A percentile compares a stretch with the other conserved stretches of the same genome.
Conservation (phyloP, 805 yeast species). For the Spathaspora arborariae region DNA sequence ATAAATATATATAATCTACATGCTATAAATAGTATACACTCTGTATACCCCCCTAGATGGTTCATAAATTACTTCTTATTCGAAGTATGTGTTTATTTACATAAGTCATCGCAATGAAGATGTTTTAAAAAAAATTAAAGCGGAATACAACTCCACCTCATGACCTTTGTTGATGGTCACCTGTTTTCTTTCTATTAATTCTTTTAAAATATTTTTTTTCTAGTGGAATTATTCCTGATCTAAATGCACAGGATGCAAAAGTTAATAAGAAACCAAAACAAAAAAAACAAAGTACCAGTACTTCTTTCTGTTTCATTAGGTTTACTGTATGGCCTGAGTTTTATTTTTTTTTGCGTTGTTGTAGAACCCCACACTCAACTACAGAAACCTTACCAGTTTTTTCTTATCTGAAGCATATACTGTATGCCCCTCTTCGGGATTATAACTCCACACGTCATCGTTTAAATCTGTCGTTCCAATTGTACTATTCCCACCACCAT, state of each 20-base stretch:
- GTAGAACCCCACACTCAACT: neutral
- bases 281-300: too few relatives aligned
- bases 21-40: neutral
- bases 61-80: neutral
- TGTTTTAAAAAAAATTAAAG: neutral
- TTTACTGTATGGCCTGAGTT: too few relatives aligned
- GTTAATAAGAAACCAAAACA: too few relatives aligned
- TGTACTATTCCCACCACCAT: neutral
- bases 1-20: neutral
- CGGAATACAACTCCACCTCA: too few relatives aligned
- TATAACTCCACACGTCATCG: constrained; percentile 8
- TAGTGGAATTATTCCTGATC: neutral
- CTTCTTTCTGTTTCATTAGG: too few relatives aligned
- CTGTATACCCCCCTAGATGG: neutral
- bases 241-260: neutral
- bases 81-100: neutral
- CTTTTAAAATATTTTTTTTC: neutral
- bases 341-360: too few relatives aligned
- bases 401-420: neutral
- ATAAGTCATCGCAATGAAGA: neutral
- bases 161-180: neutral
- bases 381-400: constrained; percentile 4
- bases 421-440: constrained; percentile 9
- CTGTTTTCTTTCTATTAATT: neutral
- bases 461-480: neutral